These are phyloP conservation scores for Trametes villosa DNA, from an alignment of 768 basidiomycete species.

Conservation along the genomic window DNA sequence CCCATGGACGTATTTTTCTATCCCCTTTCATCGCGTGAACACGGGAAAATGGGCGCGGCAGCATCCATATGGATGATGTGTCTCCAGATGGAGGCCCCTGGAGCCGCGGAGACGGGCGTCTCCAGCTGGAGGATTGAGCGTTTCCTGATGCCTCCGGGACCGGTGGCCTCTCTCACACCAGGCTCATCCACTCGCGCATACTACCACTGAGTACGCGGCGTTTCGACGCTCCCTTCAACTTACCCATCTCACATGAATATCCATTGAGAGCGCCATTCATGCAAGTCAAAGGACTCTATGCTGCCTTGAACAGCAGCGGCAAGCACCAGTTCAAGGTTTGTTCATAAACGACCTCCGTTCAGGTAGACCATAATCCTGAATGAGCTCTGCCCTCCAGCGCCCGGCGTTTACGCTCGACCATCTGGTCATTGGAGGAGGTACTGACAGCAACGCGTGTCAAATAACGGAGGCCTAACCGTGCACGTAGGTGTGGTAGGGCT, in stretches of 20 bases:
- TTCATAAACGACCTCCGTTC: neutral
- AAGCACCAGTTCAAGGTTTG: conserved; percentile 65
- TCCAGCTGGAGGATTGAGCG: too few species aligned
- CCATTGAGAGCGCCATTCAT: conserved; percentile 23
- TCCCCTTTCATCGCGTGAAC: too few species aligned
- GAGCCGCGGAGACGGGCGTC: too few species aligned
- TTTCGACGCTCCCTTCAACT: too few species aligned
- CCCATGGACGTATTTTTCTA: too few species aligned
- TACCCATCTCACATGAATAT: neutral
- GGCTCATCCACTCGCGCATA: too few species aligned
- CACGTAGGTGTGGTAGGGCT: conserved; percentile 80
- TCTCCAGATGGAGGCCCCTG: too few species aligned
- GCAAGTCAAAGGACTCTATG: conserved; percentile 53
- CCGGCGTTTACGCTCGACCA: conserved; percentile 82
- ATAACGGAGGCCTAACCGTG: neutral
- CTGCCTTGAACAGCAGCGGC: conserved; percentile 64
- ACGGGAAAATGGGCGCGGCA: too few species aligned
- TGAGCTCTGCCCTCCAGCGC: conserved; percentile 38
- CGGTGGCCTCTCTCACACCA: too few species aligned
- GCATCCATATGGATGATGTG: too few species aligned
- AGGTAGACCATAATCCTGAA: neutral
- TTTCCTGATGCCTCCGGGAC: too few species aligned
- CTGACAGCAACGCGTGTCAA: neutral
- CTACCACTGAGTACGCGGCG: too few species aligned
- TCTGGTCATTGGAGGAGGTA: conserved; percentile 88